A percentile compares a stretch with the other conserved stretches of the same genome.
These are phyloP conservation scores for Malassezia pachydermatis DNA, from an alignment of 1,284 basidiomycete species.

Conservation along the genomic window DNA sequence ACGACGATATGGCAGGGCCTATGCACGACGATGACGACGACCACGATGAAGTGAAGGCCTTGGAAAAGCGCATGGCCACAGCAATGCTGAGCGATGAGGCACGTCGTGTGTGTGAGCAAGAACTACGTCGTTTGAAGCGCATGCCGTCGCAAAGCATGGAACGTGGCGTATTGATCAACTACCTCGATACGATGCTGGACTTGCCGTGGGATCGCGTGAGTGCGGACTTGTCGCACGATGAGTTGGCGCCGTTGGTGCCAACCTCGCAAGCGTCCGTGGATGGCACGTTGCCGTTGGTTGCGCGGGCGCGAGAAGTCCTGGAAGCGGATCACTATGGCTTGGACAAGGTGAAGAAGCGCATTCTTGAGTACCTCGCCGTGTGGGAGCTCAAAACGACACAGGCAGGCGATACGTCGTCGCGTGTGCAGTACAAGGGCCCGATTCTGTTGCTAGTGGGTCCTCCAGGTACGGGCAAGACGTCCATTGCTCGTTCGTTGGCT, in stretches of 20 bases:
- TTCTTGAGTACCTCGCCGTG: slow-evolving; percentile 51
- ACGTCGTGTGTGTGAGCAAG: slow-evolving; percentile 41
- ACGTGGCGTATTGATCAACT: slow-evolving; percentile 46
- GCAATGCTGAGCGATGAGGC: slow-evolving; percentile 38
- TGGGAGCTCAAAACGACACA: slow-evolving; percentile 49
- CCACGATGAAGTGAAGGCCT: slow-evolving; percentile 39
- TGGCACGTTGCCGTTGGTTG: slow-evolving; percentile 23
- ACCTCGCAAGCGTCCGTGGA: slow-evolving; percentile 5
- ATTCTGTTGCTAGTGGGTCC: slow-evolving; percentile 61
- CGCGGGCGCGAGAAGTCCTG: slow-evolving; percentile 41
- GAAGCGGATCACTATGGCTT: slow-evolving; percentile 51
- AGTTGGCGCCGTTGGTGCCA: slow-evolving; percentile 11
- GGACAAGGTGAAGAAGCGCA: slow-evolving; percentile 50
- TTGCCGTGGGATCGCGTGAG: slow-evolving; percentile 46
- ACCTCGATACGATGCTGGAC: slow-evolving; percentile 48
- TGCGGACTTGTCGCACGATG: slow-evolving; percentile 21
- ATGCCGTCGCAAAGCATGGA: slow-evolving; percentile 46
- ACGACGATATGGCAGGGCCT: not conserved
- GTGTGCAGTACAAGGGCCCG: slow-evolving; percentile 55
- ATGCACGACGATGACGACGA: slow-evolving; percentile 11
- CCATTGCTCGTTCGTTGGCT: slow-evolving; percentile 47
- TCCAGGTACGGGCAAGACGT: slow-evolving; percentile 46
- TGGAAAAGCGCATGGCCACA: slow-evolving; percentile 31
- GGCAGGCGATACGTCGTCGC: slow-evolving; percentile 19
- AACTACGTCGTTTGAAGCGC: slow-evolving; percentile 42